A percentile compares a stretch with the other conserved stretches of the same genome.
Conservation (phyloP, 257 asterid genomes). For the Coffea canephora region DNA sequence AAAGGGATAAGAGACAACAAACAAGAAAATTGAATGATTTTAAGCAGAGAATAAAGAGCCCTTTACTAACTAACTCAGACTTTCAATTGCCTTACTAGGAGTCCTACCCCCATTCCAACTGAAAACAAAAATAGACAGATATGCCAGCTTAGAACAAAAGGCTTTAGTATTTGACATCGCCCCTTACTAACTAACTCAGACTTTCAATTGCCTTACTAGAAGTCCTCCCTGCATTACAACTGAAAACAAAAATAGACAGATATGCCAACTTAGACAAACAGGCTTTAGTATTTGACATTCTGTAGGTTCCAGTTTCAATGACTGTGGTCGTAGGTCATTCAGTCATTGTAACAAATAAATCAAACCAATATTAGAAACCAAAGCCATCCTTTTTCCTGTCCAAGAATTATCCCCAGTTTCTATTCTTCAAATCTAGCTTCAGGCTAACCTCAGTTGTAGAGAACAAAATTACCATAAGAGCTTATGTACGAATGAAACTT, state of each 20-base stretch:
- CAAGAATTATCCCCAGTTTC: not conserved
- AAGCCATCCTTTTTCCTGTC: not conserved
- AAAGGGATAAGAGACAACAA: not conserved
- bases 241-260: not conserved
- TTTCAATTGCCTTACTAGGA: not conserved
- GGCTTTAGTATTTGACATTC: not conserved
- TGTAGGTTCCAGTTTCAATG: not conserved
- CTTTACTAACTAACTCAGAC: not conserved
- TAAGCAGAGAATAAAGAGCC: not conserved
- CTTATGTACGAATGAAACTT: constrained; percentile 12
- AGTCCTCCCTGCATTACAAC: no score
- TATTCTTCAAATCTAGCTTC: not conserved
- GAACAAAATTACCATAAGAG: not conserved
- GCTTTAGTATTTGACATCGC: not conserved
- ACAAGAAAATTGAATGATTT: not conserved
- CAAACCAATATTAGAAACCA: not conserved
- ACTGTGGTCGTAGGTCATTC: not conserved
- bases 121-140: not conserved
- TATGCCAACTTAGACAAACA: not conserved
- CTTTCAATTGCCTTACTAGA: not conserved
- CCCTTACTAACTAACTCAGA: not conserved
- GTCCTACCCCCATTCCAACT: no score
- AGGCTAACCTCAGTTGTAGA: not conserved
- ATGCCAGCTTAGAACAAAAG: not conserved
- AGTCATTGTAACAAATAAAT: not conserved